These are phyloP conservation scores for Adansonia grandidieri DNA, from an alignment of 441 rosid genomes.

Conservation along the genomic window DNA sequence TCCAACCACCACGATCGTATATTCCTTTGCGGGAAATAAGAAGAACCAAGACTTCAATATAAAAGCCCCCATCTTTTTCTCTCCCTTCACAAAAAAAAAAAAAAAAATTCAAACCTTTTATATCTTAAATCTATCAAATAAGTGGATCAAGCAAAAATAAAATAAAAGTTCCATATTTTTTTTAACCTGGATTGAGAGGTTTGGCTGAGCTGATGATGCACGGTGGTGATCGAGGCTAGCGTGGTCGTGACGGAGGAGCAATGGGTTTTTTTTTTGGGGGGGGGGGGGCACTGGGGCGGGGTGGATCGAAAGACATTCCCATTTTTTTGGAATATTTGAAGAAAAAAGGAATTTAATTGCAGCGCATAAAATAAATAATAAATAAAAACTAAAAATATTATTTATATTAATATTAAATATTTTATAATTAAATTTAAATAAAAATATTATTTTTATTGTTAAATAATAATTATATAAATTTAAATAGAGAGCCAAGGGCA, in stretches of 20 bases:
- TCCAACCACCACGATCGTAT: conserved; percentile 96
- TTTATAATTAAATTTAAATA: too few relatives aligned
- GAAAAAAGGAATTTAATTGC: too few relatives aligned
- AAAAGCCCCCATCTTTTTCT: conserved; percentile 70
- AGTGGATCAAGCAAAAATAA: conserved; percentile 16
- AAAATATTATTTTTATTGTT: too few relatives aligned
- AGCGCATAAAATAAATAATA: too few relatives aligned
- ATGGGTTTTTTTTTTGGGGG: background rate
- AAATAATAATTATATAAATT: too few relatives aligned
- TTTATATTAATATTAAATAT: too few relatives aligned
- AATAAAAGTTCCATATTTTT: too few relatives aligned
- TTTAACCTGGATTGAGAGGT: conserved; percentile 13
- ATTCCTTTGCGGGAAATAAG: conserved; percentile 96
- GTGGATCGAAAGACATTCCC: background rate
- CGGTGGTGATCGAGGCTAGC: conserved; percentile 9
- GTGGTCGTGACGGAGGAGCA: conserved; percentile 8
- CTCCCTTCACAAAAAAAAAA: conserved; percentile 23
- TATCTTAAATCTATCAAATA: background rate
- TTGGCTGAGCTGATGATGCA: background rate
- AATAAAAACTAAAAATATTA: too few relatives aligned
- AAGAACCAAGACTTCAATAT: conserved; percentile 93
- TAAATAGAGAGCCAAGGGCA: too few relatives aligned
- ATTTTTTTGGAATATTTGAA: background rate
- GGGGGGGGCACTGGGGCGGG: too few relatives aligned
- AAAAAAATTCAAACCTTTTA: background rate